A percentile compares a stretch with the other conserved stretches of the same genome.
These are phyloP conservation scores for Rhizodiscina lignyota DNA, from an alignment of 495 filamentous ascomycete species.

Conservation along the genomic window DNA sequence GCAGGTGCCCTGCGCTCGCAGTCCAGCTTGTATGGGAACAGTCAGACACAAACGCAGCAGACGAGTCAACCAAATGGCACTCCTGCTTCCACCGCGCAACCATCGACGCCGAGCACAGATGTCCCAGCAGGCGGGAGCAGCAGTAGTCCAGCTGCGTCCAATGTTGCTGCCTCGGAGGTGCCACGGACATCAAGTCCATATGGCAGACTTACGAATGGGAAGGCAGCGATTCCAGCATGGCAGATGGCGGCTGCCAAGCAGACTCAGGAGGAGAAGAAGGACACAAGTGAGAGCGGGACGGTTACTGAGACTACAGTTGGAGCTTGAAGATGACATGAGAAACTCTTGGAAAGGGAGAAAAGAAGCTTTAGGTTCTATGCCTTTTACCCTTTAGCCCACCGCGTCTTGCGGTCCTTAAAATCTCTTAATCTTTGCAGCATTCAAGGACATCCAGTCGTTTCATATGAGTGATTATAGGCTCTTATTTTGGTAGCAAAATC, in stretches of 20 bases:
- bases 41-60: no score
- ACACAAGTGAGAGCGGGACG: constrained; percentile 19
- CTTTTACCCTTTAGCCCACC: no score
- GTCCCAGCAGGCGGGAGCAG: constrained; percentile 2
- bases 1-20: constrained; percentile 3
- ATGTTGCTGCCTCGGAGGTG: constrained; percentile 4
- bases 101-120: constrained; percentile 14
- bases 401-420: no score
- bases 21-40: no score
- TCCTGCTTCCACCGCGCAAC: constrained; percentile 18
- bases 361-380: no score
- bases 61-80: constrained; percentile 8
- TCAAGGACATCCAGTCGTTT: no score
- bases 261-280: constrained; percentile 23
- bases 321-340: no score
- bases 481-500: no score
- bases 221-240: constrained; percentile 77
- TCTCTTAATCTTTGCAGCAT: no score
- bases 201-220: constrained; percentile 19
- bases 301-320: constrained; percentile 8
- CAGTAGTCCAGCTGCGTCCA: no score
- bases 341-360: no score
- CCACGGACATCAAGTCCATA: constrained; percentile 10
- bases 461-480: no score
- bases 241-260: constrained; percentile 64